Base-by-base conservation (phyloP, 495 filamentous ascomycete species). In the Mycothermus thermophilus region DNA sequence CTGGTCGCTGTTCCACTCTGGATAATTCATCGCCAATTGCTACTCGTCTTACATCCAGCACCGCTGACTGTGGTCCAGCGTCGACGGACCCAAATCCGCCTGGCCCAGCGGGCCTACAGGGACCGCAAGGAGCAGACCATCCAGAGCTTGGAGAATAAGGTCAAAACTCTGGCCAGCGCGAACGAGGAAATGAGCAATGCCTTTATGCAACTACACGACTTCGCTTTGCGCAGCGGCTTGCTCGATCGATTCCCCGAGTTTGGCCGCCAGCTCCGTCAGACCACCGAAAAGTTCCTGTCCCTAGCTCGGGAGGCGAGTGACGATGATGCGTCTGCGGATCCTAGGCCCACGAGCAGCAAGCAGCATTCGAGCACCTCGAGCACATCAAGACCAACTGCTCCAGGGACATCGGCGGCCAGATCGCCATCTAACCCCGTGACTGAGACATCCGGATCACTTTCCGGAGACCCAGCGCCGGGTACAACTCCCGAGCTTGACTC, bases 51-150 rank as follows among this genome's bases (percentile, higher is more conserved):
- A 21, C 24, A 35, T 23, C 27, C 25, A 32, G 40, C 33, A 46
- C 22, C 5, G 16, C 29, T 50, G 22, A 41, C 42, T 28, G 38
- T 35, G 36, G 44, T 34, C 41, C 46, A 93, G 82, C 74, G 82
- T 30, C 75, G 84, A 22, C 71, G 84, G 32, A 86, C 79, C n/a
- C 84, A 93, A 57, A 87, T 88, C 35, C 75, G 84, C 24, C 66
- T 90, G 36, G 84, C 84, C 8, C 84, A 93, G 49, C 67, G 83
- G 21, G 83, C 83, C 2, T 92, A 93, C 47, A 75, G 84, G 8
- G 73, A 81, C 42, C 75, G 83, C 11, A 88, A 90, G 50, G 83
- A 93, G 50, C 80, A 70, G 15, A 80, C 78, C 3, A 83, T 92
- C 32, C 67, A 71, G n/a, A 72, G 75, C 1, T 63, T 90, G 5